Percentiles rank a stretch among this genome's conserved stretches.
These are phyloP conservation scores for Boletus semigastroideus DNA, from an alignment of 1,284 basidiomycete genomes.

Conservation along the genomic window DNA sequence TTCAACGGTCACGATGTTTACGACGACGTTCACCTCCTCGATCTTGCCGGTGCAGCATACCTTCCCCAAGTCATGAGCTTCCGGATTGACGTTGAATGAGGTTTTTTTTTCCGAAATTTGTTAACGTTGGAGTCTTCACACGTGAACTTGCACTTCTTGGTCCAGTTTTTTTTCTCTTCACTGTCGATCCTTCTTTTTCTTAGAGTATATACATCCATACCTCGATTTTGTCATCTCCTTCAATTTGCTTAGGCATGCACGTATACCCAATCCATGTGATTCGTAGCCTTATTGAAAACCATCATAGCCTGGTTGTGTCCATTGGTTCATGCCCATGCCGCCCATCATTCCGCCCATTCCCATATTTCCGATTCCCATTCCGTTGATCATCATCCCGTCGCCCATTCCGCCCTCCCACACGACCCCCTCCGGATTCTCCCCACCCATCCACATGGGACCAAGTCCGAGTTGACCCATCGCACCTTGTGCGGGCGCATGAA, in stretches of 20 bases:
- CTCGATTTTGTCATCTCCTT: constrained; percentile 21
- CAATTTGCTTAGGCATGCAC: constrained; percentile 26
- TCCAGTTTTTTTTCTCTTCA: constrained; percentile 1
- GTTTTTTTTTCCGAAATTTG: neutral
- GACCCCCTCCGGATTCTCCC: constrained; percentile 24
- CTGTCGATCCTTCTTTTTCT: neutral
- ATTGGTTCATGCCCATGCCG: constrained; percentile 39
- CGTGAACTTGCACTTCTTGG: neutral
- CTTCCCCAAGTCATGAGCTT: constrained; percentile 90
- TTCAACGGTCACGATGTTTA: constrained; percentile 82
- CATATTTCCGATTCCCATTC: constrained; percentile 32
- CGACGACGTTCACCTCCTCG: constrained; percentile 83
- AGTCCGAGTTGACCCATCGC: constrained; percentile 22
- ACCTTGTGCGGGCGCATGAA: constrained; percentile 19
- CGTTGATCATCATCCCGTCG: constrained; percentile 33
- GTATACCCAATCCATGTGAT: constrained; percentile 21
- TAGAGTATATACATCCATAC: constrained; percentile 28
- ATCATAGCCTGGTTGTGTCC: constrained; percentile 33
- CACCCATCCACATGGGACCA: constrained; percentile 29
- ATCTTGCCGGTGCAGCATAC: constrained; percentile 86
- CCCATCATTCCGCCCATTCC: constrained; percentile 39
- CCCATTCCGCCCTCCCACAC: constrained; percentile 32
- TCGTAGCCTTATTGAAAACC: constrained; percentile 28
- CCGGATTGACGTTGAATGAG: constrained; percentile 31
- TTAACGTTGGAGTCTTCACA: constrained; percentile 9